phyloP scores from a whole-genome alignment of 2,329 filamentous ascomycete genomes.

The Moelleriella libera region DNA sequence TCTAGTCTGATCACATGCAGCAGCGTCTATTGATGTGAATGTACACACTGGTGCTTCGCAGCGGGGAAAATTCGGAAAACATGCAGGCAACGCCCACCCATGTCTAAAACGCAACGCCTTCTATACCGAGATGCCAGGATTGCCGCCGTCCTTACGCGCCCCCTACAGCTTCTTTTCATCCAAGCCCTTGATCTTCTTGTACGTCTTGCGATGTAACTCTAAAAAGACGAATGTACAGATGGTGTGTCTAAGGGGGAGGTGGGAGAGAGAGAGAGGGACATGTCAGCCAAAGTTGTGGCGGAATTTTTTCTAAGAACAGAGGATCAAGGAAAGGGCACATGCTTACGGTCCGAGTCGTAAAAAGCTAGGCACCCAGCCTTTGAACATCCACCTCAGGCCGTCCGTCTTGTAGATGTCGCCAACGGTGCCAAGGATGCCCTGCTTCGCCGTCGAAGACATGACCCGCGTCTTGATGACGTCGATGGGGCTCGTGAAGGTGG shows the following conservation, averaged over 20 bases:
- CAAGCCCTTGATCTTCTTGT: constrained; percentile 37
- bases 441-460: constrained; percentile 50
- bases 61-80: too few species aligned
- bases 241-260: constrained; percentile 43
- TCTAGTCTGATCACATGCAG: too few species aligned
- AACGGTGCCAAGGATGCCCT: constrained; percentile 44
- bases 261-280: neutral
- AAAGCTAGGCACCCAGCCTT: constrained; percentile 75
- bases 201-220: constrained; percentile 73
- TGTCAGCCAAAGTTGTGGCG: too few species aligned
- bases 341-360: constrained; percentile 49
- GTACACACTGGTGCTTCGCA: too few species aligned
- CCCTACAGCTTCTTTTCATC: constrained; percentile 11
- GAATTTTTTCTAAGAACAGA: neutral
- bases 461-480: constrained; percentile 84
- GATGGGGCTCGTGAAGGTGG: constrained; percentile 71
- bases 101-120: constrained; percentile 3
- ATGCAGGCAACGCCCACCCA: neutral
- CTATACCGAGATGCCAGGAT: constrained; percentile 2
- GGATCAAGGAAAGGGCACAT: neutral
- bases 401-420: constrained; percentile 55
- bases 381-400: constrained; percentile 73
- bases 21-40: too few species aligned
- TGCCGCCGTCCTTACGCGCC: constrained; percentile 4
- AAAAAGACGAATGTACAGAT: constrained; percentile 78